Evolutionary conservation across 1,139 yeast genomes (phyloP).

Genomic region (Kurtzmaniella quercitrusa): DNA sequence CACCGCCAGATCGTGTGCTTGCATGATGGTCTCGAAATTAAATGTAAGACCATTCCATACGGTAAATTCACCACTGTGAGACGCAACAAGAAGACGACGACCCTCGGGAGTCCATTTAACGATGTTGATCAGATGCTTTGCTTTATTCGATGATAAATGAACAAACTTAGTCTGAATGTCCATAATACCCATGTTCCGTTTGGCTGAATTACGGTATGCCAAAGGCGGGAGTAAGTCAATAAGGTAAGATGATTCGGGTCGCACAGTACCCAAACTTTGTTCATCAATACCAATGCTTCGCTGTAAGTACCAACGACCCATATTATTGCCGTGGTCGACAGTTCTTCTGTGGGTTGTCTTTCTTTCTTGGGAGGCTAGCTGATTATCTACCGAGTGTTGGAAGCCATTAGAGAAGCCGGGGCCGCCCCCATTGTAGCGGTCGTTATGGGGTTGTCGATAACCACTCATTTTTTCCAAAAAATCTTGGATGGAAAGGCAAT

Average conservation of each 20-base stretch:
- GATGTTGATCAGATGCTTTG: conserved; percentile 85
- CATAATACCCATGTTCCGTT: conserved; percentile 43
- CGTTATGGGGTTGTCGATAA: conserved; percentile 13
- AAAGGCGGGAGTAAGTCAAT: conserved; percentile 71
- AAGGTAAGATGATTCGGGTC: conserved; percentile 77
- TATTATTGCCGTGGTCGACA: conserved; percentile 82
- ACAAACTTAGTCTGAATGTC: conserved; percentile 80
- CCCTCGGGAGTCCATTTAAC: conserved; percentile 98
- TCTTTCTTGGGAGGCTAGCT: conserved; percentile 43
- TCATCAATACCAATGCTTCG: conserved; percentile 50
- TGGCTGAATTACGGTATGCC: conserved; percentile 43
- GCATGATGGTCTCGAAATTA: conserved; percentile 96
- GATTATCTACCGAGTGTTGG: conserved; percentile 41
- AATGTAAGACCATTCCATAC: conserved; percentile 96
- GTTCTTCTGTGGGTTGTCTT: conserved; percentile 71
- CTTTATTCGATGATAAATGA: conserved; percentile 87
- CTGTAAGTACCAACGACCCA: conserved; percentile 67
- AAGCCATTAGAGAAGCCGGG: background rate
- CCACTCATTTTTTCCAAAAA: no score
- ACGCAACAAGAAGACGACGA: conserved; percentile 81
- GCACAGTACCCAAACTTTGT: conserved; percentile 53
- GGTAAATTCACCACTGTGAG: conserved; percentile 93
- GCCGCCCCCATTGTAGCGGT: conserved; percentile 11
- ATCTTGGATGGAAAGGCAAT: no score
- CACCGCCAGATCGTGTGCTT: conserved; percentile 93